These are phyloP conservation scores for Chloropicon primus DNA, from an alignment of 139 green algal species.

Conservation along the genomic window DNA sequence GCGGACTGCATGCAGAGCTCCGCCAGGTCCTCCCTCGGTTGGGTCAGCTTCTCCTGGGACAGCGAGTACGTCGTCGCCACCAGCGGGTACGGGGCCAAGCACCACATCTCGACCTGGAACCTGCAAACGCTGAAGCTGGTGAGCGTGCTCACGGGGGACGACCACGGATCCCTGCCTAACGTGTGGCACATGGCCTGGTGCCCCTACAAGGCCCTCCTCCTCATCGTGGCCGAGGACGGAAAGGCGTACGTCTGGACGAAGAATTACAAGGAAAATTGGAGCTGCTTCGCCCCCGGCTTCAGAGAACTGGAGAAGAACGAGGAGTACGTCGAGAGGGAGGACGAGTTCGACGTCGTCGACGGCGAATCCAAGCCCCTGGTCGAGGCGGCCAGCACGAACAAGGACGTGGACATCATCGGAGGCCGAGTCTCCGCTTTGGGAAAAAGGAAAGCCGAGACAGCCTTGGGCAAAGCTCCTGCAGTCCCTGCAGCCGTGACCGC, in stretches of 20 bases:
- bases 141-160: no score
- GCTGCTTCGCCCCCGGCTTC: conserved; percentile 87
- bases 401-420: no score
- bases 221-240: conserved; percentile 33
- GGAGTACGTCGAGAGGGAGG: conserved; percentile 81
- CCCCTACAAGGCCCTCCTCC: conserved; percentile 42
- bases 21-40: conserved; percentile 1
- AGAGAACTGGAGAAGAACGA: conserved; percentile 11
- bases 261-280: conserved; percentile 79
- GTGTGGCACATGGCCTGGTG: conserved; percentile 58
- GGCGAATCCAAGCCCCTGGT: no score
- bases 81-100: conserved; percentile 29
- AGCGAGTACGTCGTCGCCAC: conserved; percentile 40
- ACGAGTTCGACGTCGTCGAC: conserved; percentile 76
- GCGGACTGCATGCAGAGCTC: conserved; percentile 41
- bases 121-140: conserved; percentile 36
- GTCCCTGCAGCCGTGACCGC: no score
- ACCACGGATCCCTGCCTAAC: no score
- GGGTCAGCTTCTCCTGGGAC: conserved; percentile 34
- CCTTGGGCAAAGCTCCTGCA: no score
- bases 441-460: no score
- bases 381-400: no score
- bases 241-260: conserved; percentile 69
- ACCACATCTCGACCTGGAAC: conserved; percentile 49
- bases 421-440: no score